Conservation (phyloP, 2,329 filamentous ascomycete genomes). For the Ampelomyces quisqualis region DNA sequence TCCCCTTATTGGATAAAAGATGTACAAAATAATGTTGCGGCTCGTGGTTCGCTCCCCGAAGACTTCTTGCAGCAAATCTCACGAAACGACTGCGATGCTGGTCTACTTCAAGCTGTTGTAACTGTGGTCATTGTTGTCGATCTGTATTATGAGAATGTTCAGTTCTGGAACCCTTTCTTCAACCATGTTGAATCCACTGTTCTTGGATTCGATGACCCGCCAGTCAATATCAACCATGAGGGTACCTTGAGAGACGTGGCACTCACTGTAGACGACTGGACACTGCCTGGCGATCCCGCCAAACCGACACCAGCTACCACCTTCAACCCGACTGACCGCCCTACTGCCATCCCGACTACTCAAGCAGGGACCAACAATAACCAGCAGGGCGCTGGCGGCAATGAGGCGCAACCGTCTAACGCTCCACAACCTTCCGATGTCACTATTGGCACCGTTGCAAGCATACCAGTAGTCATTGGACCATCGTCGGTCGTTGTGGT, state of each 20-base stretch:
- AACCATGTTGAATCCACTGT: conserved; percentile 34
- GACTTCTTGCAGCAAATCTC: conserved; percentile 42
- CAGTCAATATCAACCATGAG: conserved; percentile 12
- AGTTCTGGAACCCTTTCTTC: conserved; percentile 21
- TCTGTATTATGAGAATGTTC: conserved; percentile 34
- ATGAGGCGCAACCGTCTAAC: conserved; percentile 2
- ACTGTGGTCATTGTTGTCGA: conserved; percentile 49
- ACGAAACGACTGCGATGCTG: conserved; percentile 36
- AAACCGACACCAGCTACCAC: conserved; percentile 7
- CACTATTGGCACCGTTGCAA: conserved; percentile 31
- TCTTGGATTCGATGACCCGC: conserved; percentile 27
- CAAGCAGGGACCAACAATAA: conserved; percentile 2
- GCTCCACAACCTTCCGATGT: conserved; percentile 13
- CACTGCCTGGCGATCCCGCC: conserved; percentile 5
- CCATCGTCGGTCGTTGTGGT: conserved; percentile 39
- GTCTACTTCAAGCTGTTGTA: conserved; percentile 43
- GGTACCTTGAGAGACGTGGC: conserved; percentile 9
- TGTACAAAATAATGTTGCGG: conserved; percentile 25
- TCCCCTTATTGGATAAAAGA: conserved; percentile 42
- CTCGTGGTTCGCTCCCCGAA: conserved; percentile 38
- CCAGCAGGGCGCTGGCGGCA: conserved; percentile 2
- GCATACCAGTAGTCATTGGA: conserved; percentile 31
- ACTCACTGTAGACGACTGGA: conserved; percentile 17
- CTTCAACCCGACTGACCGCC: conserved; percentile 5
- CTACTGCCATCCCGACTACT: conserved; percentile 7